Evolutionary conservation across 2,329 filamentous ascomycete species (phyloP).

Genomic region (Huntiella bhutanensis): DNA sequence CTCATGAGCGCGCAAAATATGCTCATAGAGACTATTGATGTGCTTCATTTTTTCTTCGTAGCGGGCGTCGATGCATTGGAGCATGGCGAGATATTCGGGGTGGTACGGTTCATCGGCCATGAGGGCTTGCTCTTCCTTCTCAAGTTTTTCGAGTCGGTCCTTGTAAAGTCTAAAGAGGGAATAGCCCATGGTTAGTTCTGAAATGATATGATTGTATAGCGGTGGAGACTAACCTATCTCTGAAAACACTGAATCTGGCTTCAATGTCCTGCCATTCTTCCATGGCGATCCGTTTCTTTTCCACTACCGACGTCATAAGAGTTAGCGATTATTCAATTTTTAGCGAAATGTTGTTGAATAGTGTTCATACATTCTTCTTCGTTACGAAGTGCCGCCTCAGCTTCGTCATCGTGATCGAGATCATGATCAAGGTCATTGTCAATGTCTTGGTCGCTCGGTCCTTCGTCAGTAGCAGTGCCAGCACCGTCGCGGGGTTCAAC

Average conservation of each 20-base stretch:
- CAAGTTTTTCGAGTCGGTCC: slow-evolving; percentile 66
- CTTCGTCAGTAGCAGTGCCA: slow-evolving; percentile 14
- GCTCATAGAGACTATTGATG: slow-evolving; percentile 53
- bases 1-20: slow-evolving; percentile 54
- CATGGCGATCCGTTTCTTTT: slow-evolving; percentile 61
- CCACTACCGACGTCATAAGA: slow-evolving; percentile 30
- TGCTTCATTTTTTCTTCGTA: slow-evolving; percentile 62
- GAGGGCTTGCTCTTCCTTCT: slow-evolving; percentile 47
- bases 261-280: slow-evolving; percentile 67
- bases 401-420: slow-evolving; percentile 33
- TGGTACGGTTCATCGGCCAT: slow-evolving; percentile 50
- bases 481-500: slow-evolving; percentile 12
- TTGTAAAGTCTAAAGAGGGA: slow-evolving; percentile 51
- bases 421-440: slow-evolving; percentile 13
- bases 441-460: slow-evolving; percentile 18
- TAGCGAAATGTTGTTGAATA: slow-evolving; percentile 1
- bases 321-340: background rate
- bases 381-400: slow-evolving; percentile 37
- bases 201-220: background rate
- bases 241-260: slow-evolving; percentile 70
- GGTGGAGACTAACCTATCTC: slow-evolving; percentile 43
- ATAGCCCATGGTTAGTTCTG: background rate
- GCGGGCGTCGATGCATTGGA: slow-evolving; percentile 67
- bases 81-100: slow-evolving; percentile 78
- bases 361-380: slow-evolving; percentile 43